These are phyloP conservation scores for Taxillus chinensis DNA, from an alignment of 164 flowering plant genomes.

Conservation along the genomic window DNA sequence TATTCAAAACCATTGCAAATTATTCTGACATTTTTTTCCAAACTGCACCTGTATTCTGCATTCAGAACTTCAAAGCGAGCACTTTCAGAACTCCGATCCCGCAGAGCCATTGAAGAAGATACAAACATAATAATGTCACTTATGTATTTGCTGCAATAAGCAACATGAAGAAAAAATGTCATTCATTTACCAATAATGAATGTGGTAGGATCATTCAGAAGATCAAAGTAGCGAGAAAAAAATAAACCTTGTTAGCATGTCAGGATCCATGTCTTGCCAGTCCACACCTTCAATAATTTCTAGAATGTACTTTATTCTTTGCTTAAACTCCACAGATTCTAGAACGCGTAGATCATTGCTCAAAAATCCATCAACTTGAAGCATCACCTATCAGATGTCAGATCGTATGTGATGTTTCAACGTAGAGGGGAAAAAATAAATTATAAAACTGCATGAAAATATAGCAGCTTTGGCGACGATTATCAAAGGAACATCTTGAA, in stretches of 20 bases:
- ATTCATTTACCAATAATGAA: too few relatives aligned
- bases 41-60: conserved; percentile 56
- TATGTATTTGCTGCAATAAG: conserved; percentile 67
- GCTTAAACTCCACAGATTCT: conserved; percentile 76
- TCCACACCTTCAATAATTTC: conserved; percentile 70
- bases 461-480: too few relatives aligned
- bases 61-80: conserved; percentile 81
- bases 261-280: conserved; percentile 78
- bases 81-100: conserved; percentile 75
- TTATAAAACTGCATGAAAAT: too few relatives aligned
- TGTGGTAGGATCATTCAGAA: too few relatives aligned
- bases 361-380: conserved; percentile 40
- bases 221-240: not conserved
- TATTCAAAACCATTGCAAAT: too few relatives aligned
- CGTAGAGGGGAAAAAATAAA: too few relatives aligned
- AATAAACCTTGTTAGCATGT: conserved; percentile 63
- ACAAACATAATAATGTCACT: conserved; percentile 73
- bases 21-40: not conserved
- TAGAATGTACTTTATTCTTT: conserved; percentile 55
- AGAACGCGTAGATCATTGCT: conserved; percentile 78
- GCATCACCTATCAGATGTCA: conserved; percentile 38
- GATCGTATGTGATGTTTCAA: too few relatives aligned
- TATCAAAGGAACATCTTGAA: too few relatives aligned
- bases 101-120: conserved; percentile 69
- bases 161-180: not conserved